Base-by-base conservation (phyloP, 192 early-diverging fungal species). In the Gigaspora rosea region DNA sequence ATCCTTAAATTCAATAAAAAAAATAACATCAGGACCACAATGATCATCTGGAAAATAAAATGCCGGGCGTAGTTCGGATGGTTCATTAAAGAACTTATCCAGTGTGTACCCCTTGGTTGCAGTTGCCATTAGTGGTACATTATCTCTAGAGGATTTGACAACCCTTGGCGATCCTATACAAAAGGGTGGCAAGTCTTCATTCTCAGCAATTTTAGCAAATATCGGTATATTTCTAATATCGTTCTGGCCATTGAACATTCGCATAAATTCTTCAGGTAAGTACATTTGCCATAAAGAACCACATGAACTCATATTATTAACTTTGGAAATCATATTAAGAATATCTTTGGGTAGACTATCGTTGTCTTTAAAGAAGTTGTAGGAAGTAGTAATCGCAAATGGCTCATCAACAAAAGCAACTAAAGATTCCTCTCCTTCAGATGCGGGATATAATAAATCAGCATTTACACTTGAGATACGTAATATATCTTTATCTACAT, bases 1-100 rank as follows among this genome's bases (percentile, higher is more conserved):
- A 41, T 41, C 5, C 16, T 70, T 27, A 36, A 70, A 52, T 18
- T 70, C 20, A 36, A 70, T 48, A 70, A 70, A 70, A 22, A 71
- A 71, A 1, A 71, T 71, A 5, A 71, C 7, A 33, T 71, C 68
- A 71, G 68, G 68, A 33, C 68, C 68, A 71, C 18, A 51, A 0
- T 1, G 68, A 71, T 22, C 27, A 3, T 71, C 68, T 32, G 68
- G 68, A 8, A 71, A 20, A 71, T 20, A 71, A 54, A 71, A 71
- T 52, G 41, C 7, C 16, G 46, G 66, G 18, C 66, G 41, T 12
- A 0, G 0, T 6, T 71, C 22, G 20, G 50, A 6, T 27, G 27
- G 10, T 32, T 49, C 50, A 32, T 33, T 54, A 71, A 71, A 36
- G 3, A 52, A 71, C 8, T n/a, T n/a, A n/a, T n/a, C n/a, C n/a